phyloP scores from a whole-genome alignment of 768 basidiomycete species.

The Astraeus odoratus region DNA sequence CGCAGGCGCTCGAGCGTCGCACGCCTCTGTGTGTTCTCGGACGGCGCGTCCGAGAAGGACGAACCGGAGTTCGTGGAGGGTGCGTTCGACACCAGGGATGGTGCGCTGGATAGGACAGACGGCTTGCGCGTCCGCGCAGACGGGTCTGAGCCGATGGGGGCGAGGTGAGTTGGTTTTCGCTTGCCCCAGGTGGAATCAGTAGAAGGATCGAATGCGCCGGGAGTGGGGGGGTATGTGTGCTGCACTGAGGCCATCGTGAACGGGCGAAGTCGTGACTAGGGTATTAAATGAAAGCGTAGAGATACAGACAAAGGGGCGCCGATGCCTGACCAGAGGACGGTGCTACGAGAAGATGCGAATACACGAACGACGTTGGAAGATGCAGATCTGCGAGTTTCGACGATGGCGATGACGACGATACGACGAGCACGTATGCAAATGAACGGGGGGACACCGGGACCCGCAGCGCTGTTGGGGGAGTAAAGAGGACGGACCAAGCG shows the following conservation, averaged over 20 bases:
- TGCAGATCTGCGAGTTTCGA: not conserved
- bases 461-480: slow-evolving; percentile 12
- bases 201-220: not conserved
- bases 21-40: slow-evolving; percentile 36
- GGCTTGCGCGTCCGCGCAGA: slow-evolving; percentile 6
- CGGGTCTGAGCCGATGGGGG: slow-evolving; percentile 9
- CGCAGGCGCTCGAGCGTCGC: slow-evolving; percentile 60
- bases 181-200: slow-evolving; percentile 16
- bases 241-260: slow-evolving; percentile 1
- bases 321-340: slow-evolving; percentile 22
- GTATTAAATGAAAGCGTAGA: slow-evolving; percentile 7
- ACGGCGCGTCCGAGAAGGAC: slow-evolving; percentile 27
- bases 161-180: slow-evolving; percentile 22
- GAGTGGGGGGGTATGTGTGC: slow-evolving; percentile 3
- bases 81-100: slow-evolving; percentile 18
- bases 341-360: slow-evolving; percentile 1
- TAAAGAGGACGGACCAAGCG: not conserved
- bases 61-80: slow-evolving; percentile 15
- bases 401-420: not conserved
- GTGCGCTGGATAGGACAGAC: slow-evolving; percentile 18
- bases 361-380: not conserved
- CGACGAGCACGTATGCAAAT: too few relatives aligned
- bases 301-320: not conserved
- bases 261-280: not conserved
- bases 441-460: slow-evolving; percentile 10